These are phyloP conservation scores for Xanthoconium purpureum DNA, from an alignment of 768 basidiomycete species.

Conservation along the genomic window DNA sequence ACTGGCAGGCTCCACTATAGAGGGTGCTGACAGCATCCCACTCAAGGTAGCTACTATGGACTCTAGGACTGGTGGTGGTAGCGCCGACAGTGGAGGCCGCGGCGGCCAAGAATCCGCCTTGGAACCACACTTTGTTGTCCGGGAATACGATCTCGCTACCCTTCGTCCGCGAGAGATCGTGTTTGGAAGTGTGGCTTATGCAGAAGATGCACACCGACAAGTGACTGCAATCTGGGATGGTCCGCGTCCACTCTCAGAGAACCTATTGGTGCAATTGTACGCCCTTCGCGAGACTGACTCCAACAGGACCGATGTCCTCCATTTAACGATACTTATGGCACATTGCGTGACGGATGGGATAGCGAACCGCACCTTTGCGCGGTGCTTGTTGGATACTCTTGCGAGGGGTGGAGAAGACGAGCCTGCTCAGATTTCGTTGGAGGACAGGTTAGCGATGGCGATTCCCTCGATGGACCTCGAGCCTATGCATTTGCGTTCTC, in stretches of 20 bases:
- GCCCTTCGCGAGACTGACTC: slow-evolving; percentile 35
- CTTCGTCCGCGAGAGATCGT: slow-evolving; percentile 38
- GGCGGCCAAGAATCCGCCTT: neutral
- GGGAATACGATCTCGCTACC: slow-evolving; percentile 33
- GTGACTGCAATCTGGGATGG: slow-evolving; percentile 33
- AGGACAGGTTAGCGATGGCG: slow-evolving; percentile 41
- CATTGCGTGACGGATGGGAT: slow-evolving; percentile 53
- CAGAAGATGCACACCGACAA: slow-evolving; percentile 32
- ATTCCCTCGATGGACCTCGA: slow-evolving; percentile 37
- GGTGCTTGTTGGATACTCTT: slow-evolving; percentile 46
- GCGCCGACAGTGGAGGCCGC: too few species aligned
- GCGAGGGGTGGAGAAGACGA: neutral
- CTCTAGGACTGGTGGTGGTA: neutral
- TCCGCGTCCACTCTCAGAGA: slow-evolving; percentile 39
- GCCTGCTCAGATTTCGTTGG: slow-evolving; percentile 23
- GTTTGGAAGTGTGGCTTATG: slow-evolving; percentile 32
- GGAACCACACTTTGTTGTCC: slow-evolving; percentile 40
- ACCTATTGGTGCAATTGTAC: slow-evolving; percentile 41
- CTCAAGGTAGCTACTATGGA: neutral
- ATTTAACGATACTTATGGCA: slow-evolving; percentile 42
- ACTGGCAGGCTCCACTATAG: slow-evolving; percentile 41
- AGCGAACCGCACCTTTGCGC: slow-evolving; percentile 40
- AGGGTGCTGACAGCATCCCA: slow-evolving; percentile 10
- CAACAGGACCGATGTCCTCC: slow-evolving; percentile 35
- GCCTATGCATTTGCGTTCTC: slow-evolving; percentile 27